These are phyloP conservation scores for Aspergillus wentii DNA, from an alignment of 495 filamentous ascomycete genomes.

Conservation along the genomic window DNA sequence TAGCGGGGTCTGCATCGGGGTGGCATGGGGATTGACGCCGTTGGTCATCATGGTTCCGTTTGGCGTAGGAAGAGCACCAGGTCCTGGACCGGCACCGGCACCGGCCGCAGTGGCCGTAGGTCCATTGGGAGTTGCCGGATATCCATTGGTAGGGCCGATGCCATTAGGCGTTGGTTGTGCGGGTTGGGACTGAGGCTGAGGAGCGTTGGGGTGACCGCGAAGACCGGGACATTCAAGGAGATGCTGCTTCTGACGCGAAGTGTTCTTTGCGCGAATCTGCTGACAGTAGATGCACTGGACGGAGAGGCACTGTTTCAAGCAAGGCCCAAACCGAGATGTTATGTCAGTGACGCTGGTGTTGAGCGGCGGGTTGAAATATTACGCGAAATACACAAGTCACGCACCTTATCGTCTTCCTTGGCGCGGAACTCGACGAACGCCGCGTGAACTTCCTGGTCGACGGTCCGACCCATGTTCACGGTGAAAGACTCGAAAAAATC, in stretches of 20 bases:
- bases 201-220: slow-evolving; percentile 40
- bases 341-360: slow-evolving; percentile 28
- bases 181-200: slow-evolving; percentile 36
- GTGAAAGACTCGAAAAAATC: slow-evolving; percentile 19
- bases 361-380: slow-evolving; percentile 36
- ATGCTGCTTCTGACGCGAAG: slow-evolving; percentile 53
- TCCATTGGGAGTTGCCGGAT: slow-evolving; percentile 41
- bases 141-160: slow-evolving; percentile 40
- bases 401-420: slow-evolving; percentile 58
- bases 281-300: slow-evolving; percentile 58
- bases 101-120: slow-evolving; percentile 30
- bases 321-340: slow-evolving; percentile 18
- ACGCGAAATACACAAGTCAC: slow-evolving; percentile 43
- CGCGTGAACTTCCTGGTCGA: slow-evolving; percentile 54
- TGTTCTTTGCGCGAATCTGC: slow-evolving; percentile 54
- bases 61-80: slow-evolving; percentile 30
- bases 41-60: slow-evolving; percentile 42
- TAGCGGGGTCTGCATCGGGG: slow-evolving; percentile 40
- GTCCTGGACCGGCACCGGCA: slow-evolving; percentile 23
- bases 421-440: slow-evolving; percentile 56
- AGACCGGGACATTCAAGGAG: slow-evolving; percentile 51
- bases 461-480: slow-evolving; percentile 50
- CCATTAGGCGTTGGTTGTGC: slow-evolving; percentile 36
- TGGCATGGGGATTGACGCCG: slow-evolving; percentile 41
- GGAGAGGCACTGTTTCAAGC: slow-evolving; percentile 45